Evolutionary conservation across 1,139 yeast species (phyloP).

Genomic region (Blastobotrys proliferans): DNA sequence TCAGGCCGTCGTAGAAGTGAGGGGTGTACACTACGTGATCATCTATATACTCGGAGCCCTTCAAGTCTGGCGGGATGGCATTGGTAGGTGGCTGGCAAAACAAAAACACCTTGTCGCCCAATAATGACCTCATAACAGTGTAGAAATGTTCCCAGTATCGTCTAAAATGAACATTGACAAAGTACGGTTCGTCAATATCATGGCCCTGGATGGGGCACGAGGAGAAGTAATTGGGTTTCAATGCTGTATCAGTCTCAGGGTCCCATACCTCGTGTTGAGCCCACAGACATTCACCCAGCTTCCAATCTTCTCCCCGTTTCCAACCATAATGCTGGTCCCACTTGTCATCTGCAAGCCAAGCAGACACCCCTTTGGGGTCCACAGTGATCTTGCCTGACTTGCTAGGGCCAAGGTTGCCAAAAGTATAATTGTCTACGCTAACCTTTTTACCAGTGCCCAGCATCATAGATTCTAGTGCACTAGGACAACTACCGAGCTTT

Average conservation of each 20-base stretch:
- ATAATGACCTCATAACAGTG: constrained; percentile 43
- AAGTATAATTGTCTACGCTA: constrained; percentile 61
- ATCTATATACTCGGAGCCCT: constrained; percentile 53
- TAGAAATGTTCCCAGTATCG: constrained; percentile 53
- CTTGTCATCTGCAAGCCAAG: constrained; percentile 52
- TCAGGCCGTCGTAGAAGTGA: constrained; percentile 87
- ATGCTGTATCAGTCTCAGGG: constrained; percentile 35
- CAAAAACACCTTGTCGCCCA: constrained; percentile 48
- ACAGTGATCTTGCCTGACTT: constrained; percentile 52
- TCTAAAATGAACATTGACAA: constrained; percentile 59
- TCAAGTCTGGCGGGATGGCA: constrained; percentile 69
- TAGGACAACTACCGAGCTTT: constrained; percentile 33
- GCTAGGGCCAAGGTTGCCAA: constrained; percentile 70
- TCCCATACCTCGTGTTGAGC: constrained; percentile 78
- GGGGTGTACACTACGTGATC: constrained; percentile 66
- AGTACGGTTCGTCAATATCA: constrained; percentile 50
- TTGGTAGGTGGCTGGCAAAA: constrained; percentile 82
- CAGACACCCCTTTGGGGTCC: constrained; percentile 63
- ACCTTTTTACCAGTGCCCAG: constrained; percentile 71
- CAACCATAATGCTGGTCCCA: constrained; percentile 65
- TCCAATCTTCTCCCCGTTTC: constrained; percentile 57
- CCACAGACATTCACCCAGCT: constrained; percentile 68
- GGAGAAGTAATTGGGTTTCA: constrained; percentile 45
- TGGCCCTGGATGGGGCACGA: constrained; percentile 32
- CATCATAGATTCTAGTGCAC: constrained; percentile 35